Evolutionary conservation across 176 grass and related monocot species (phyloP), one percentile per base, ranked within the genome.

Genomic region (Elaeis guineensis): DNA sequence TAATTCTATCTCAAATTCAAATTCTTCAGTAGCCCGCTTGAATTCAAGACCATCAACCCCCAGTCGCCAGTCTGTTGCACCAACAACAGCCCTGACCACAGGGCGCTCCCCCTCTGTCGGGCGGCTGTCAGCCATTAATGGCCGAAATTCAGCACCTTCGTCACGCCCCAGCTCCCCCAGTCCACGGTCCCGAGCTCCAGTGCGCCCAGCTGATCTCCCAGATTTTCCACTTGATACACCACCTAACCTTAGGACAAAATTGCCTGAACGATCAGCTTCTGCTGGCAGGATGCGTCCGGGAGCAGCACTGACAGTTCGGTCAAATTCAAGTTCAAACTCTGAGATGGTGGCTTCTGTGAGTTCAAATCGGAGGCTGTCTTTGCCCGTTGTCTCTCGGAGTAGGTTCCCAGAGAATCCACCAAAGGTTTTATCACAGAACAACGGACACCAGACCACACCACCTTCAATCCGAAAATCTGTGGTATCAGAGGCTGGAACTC

Each of bases 181-280:
- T 63, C 62, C 77, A 63, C 82, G 79, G 28, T 20, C 57, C 1
- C 73, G 87, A 51, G 73, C 78, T 61, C 85, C 94, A 55, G 85
- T 99, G 39, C 80, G 69, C 63, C 71, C 88, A 62, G 59, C 89
- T 66, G 85, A 99, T 71, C 83, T 86, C 74, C 82, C 77, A 76
- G 85, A 93, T 83, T 99, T 99, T 29, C 85, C 94, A 60, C 89
- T 71, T 64, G 79, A 93, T 57, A 83, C 79, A 9, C 94, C 88
- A 17, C 85, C 85, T 11, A 93, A 99, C 64, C 67, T 93, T 0
- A 86, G 85, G 69, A 99, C 74, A 57, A 99, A 77, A 54, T 65
- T 93, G 78, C 94, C 85, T 67, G 84, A 86, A 59, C 78, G 94
- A 53, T 79, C 88, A 55, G 58, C 73, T 20, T 99, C 88, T 17